Conservation (phyloP, 2,329 filamentous ascomycete species). For the Cytospora mali region DNA sequence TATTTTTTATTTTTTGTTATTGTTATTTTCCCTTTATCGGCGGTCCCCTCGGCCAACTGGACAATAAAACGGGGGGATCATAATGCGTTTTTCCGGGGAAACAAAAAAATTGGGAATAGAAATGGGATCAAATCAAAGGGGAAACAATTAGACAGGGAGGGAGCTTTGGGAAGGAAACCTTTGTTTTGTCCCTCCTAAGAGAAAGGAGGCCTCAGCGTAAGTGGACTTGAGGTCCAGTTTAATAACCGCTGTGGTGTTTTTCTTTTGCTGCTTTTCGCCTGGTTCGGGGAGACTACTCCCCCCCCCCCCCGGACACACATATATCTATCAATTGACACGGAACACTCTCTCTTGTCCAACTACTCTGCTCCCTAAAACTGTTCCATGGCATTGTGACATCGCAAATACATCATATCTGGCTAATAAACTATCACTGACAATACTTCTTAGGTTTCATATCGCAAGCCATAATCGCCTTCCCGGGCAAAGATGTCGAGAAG, state of each 20-base stretch:
- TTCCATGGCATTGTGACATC: neutral
- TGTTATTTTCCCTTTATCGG: neutral
- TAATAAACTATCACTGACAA: constrained; percentile 6
- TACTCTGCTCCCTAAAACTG: neutral
- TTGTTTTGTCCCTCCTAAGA: neutral
- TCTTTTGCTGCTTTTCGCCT: neutral
- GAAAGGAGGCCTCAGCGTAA: neutral
- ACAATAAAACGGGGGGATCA: neutral
- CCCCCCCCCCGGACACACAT: neutral
- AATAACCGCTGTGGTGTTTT: neutral
- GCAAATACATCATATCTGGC: neutral
- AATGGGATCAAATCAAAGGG: no score
- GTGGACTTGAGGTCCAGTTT: constrained; percentile 2
- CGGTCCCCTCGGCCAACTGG: constrained; percentile 8
- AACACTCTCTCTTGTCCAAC: constrained; percentile 19
- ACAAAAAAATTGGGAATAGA: constrained; percentile 2
- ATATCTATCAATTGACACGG: constrained; percentile 16
- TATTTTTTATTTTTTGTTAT: neutral
- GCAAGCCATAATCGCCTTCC: neutral
- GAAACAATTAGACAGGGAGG: constrained; percentile 4
- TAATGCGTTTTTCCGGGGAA: neutral
- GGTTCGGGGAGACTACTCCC: no score
- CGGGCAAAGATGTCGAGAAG: constrained; percentile 1
- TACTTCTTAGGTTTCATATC: neutral
- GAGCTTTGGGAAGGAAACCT: neutral